These are phyloP conservation scores for Parafenestella ontariensis DNA, from an alignment of 2,329 filamentous ascomycete genomes.

Conservation along the genomic window DNA sequence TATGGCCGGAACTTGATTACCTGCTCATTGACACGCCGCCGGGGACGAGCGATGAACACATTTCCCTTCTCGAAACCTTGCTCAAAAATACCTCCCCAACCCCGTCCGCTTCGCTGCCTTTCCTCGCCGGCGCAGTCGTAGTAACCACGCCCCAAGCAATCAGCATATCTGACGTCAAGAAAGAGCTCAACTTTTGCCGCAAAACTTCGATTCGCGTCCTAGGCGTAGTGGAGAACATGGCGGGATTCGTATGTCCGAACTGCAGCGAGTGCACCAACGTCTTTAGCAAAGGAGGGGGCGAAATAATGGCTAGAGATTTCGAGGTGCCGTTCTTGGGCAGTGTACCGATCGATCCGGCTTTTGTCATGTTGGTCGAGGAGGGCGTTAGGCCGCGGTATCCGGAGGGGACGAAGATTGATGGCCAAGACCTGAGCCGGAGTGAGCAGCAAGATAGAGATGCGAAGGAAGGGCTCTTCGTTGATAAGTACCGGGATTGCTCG, in stretches of 20 bases:
- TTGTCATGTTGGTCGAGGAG: conserved; percentile 86
- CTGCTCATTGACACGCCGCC: conserved; percentile 95
- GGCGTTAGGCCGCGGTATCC: conserved; percentile 71
- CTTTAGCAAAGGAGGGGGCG: conserved; percentile 88
- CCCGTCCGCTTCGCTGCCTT: conserved; percentile 15
- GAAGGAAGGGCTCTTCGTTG: conserved; percentile 60
- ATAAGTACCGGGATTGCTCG: conserved; percentile 77
- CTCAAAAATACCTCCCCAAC: conserved; percentile 52
- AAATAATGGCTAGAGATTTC: conserved; percentile 88
- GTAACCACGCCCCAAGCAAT: conserved; percentile 97
- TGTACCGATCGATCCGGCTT: conserved; percentile 92
- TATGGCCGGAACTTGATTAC: conserved; percentile 87
- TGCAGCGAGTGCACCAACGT: conserved; percentile 87
- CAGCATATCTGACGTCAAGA: conserved; percentile 89
- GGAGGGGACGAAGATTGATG: conserved; percentile 63
- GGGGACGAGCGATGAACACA: conserved; percentile 96
- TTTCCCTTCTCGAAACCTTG: conserved; percentile 86
- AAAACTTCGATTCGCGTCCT: conserved; percentile 82
- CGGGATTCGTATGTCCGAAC: conserved; percentile 81
- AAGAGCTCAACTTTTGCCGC: conserved; percentile 92
- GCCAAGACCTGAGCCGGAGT: conserved; percentile 36
- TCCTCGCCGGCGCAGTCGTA: conserved; percentile 83
- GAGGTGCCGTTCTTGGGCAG: conserved; percentile 82
- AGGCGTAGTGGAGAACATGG: conserved; percentile 97
- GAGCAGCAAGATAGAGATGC: conserved; percentile 18